phyloP scores from a whole-genome alignment of 768 basidiomycete genomes.

The Calocera cornea region DNA sequence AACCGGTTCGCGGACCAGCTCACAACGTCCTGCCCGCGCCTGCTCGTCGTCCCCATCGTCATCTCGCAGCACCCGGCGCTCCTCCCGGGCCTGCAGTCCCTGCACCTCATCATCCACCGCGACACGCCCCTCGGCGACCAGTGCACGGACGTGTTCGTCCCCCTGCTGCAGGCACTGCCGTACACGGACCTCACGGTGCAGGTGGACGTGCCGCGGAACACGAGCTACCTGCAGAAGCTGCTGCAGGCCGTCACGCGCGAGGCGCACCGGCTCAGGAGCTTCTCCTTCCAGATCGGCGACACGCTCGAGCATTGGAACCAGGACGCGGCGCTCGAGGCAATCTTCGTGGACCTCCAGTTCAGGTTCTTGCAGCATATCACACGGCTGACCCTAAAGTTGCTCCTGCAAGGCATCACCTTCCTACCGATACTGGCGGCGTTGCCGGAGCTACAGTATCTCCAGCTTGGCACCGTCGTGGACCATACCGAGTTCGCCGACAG shows the following conservation, averaged over 20 bases:
- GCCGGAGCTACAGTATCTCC: background rate
- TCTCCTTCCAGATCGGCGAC: constrained; percentile 3
- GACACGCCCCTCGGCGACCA: background rate
- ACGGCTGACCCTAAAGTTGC: background rate
- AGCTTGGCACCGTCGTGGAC: background rate
- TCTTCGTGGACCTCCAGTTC: background rate
- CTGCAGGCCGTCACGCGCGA: background rate
- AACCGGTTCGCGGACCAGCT: constrained; percentile 1
- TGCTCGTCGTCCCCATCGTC: background rate
- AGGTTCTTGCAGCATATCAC: background rate
- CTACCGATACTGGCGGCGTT: background rate
- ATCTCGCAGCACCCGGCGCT: background rate
- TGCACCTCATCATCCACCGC: background rate
- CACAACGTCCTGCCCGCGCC: background rate
- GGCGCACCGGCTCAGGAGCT: background rate
- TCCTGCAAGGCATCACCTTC: background rate
- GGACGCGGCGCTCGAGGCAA: background rate
- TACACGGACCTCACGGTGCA: background rate
- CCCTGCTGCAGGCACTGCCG: background rate
- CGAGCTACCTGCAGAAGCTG: constrained; percentile 1
- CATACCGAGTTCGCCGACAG: background rate
- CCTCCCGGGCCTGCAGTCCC: background rate
- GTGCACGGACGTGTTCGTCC: constrained; percentile 3
- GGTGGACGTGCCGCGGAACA: background rate
- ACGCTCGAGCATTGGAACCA: constrained; percentile 4